Evolutionary conservation across 2,329 filamentous ascomycete genomes (phyloP).

Genomic region (Beauveria brongniartii): DNA sequence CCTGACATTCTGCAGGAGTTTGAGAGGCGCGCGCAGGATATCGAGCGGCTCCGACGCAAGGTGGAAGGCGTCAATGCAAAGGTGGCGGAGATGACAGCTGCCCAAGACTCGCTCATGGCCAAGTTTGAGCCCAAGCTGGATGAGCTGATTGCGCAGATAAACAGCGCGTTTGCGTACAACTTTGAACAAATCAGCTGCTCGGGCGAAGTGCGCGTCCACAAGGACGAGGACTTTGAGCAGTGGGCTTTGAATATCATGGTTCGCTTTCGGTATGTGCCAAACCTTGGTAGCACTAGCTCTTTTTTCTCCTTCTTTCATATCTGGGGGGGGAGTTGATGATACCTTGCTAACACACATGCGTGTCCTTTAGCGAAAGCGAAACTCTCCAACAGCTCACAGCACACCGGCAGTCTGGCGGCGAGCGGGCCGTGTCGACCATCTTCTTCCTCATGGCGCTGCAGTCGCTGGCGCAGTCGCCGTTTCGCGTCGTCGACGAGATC

Average conservation of each 20-base stretch:
- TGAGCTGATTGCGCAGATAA: constrained; percentile 69
- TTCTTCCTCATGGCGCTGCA: constrained; percentile 99
- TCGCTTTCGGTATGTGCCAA: constrained; percentile 67
- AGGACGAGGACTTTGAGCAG: constrained; percentile 85
- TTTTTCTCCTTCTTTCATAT: neutral
- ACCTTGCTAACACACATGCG: constrained; percentile 6
- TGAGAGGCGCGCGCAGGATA: constrained; percentile 62
- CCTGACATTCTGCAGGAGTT: constrained; percentile 69
- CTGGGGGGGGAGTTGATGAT: neutral
- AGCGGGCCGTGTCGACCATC: constrained; percentile 92
- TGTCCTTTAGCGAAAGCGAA: constrained; percentile 58
- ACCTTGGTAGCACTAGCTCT: neutral
- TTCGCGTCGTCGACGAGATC: constrained; percentile 98
- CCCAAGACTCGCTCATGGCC: constrained; percentile 58
- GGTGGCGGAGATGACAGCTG: constrained; percentile 45
- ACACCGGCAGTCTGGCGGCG: constrained; percentile 91
- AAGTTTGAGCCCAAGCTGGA: constrained; percentile 84
- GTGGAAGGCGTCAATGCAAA: constrained; percentile 47
- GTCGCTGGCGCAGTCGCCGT: constrained; percentile 84
- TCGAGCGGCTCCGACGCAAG: constrained; percentile 52
- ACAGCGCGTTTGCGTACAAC: constrained; percentile 83
- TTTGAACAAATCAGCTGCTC: constrained; percentile 92
- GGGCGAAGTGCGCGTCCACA: constrained; percentile 80
- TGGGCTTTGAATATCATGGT: constrained; percentile 94
- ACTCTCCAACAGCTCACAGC: constrained; percentile 76